Evolutionary conservation across 352 stramenopile species (phyloP).

Genomic region (Poterioochromonas sp.): DNA sequence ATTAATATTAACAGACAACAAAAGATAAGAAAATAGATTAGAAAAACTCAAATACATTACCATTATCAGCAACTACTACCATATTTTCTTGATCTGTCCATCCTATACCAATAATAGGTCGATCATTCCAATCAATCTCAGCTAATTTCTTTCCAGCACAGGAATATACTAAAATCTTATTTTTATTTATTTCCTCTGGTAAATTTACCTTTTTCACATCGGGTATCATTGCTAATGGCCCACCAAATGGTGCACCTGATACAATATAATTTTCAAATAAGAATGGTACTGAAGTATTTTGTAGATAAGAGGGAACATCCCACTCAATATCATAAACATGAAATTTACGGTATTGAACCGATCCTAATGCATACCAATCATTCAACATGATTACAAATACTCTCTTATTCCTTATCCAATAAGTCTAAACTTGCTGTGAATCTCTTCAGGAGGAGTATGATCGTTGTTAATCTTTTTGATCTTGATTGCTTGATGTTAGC

Average conservation of each 20-base stretch:
- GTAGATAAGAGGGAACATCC: too few species aligned
- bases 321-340: constrained; percentile 28
- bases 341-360: constrained; percentile 14
- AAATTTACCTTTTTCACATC: background rate
- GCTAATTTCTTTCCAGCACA: background rate
- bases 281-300: background rate
- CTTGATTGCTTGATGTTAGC: too few species aligned
- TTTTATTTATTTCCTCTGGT: background rate
- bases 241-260: constrained; percentile 29
- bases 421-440: too few species aligned
- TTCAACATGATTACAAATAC: background rate
- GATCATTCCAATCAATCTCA: background rate
- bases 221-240: background rate
- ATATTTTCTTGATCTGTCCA: constrained; percentile 24
- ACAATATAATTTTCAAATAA: constrained; percentile 22
- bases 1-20: background rate
- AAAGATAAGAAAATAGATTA: background rate
- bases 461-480: too few species aligned
- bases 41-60: background rate
- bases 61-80: background rate
- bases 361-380: constrained; percentile 23
- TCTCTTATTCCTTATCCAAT: too few species aligned
- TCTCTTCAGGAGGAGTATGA: too few species aligned
- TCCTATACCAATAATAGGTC: constrained; percentile 5
- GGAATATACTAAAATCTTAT: background rate